phyloP scores from a whole-genome alignment of 2,329 filamentous ascomycete genomes.

The Neonectria magnoliae region DNA sequence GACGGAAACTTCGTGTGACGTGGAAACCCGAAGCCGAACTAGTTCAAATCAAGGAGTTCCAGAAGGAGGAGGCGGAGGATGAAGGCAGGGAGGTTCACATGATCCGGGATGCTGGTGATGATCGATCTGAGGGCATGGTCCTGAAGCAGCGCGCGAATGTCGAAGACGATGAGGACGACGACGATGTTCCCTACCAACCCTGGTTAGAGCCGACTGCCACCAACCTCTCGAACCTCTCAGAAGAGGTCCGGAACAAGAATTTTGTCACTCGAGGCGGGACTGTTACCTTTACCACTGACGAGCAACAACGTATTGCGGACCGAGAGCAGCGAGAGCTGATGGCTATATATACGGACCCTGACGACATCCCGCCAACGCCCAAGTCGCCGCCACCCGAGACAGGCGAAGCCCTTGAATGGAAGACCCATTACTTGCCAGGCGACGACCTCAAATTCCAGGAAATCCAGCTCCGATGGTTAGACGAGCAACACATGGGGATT shows the following conservation, averaged over 20 bases:
- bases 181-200: constrained; percentile 62
- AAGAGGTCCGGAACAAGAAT: constrained; percentile 57
- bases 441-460: constrained; percentile 58
- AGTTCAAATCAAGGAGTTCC: constrained; percentile 74
- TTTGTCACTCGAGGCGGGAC: constrained; percentile 66
- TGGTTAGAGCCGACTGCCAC: constrained; percentile 61
- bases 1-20: constrained; percentile 74
- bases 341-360: constrained; percentile 64
- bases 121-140: constrained; percentile 77
- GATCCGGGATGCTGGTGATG: constrained; percentile 77
- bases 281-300: constrained; percentile 61
- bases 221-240: constrained; percentile 59
- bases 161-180: constrained; percentile 67
- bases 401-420: constrained; percentile 36
- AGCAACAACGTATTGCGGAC: constrained; percentile 65
- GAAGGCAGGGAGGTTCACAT: constrained; percentile 73
- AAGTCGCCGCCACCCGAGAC: constrained; percentile 60
- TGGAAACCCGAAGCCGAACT: constrained; percentile 76
- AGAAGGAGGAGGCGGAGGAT: constrained; percentile 77
- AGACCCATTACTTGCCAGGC: constrained; percentile 50
- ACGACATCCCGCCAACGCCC: constrained; percentile 66
- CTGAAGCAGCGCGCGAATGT: constrained; percentile 63
- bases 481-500: constrained; percentile 56
- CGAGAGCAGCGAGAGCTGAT: constrained; percentile 70
- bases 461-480: constrained; percentile 59